Conservation (phyloP, 768 basidiomycete species). For the Mycena rebaudengoi region DNA sequence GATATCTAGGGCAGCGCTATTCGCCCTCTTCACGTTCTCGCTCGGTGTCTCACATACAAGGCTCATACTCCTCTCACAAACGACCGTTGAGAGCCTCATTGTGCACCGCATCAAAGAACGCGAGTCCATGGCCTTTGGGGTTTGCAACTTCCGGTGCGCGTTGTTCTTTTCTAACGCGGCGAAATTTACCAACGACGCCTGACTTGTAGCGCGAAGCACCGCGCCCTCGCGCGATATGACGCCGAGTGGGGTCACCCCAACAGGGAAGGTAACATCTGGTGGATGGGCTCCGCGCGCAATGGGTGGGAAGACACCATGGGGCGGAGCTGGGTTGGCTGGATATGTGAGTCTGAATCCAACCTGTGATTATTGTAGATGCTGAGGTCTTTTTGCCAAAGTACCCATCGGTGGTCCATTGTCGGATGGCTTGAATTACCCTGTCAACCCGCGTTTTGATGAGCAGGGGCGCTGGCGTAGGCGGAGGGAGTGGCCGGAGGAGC, state of each 20-base stretch:
- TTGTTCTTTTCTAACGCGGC: no score
- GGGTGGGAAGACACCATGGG: conserved; percentile 93
- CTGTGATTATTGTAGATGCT: no score
- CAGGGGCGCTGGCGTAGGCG: conserved; percentile 74
- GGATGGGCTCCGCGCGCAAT: conserved; percentile 64
- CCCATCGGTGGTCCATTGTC: conserved; percentile 54
- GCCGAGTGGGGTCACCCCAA: conserved; percentile 81
- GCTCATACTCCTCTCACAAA: conserved; percentile 69
- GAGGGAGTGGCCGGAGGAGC: conserved; percentile 72
- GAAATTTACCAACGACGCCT: no score
- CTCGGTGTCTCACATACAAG: conserved; percentile 68
- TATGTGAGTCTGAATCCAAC: conserved; percentile 73
- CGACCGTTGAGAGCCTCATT: conserved; percentile 83
- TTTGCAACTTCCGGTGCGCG: no score
- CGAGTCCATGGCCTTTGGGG: conserved; percentile 60
- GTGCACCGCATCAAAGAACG: conserved; percentile 68
- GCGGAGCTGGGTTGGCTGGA: conserved; percentile 69
- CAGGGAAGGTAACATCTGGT: conserved; percentile 89
- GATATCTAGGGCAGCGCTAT: conserved; percentile 66
- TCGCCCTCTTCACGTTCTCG: conserved; percentile 71
- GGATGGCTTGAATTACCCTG: conserved; percentile 71
- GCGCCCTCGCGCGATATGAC: conserved; percentile 65
- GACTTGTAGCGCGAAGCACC: conserved; percentile 55
- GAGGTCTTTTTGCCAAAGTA: conserved; percentile 41
- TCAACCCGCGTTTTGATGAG: conserved; percentile 77